Conservation (phyloP, 2,329 filamentous ascomycete genomes). For the Arthrobotrys sinensis region DNA sequence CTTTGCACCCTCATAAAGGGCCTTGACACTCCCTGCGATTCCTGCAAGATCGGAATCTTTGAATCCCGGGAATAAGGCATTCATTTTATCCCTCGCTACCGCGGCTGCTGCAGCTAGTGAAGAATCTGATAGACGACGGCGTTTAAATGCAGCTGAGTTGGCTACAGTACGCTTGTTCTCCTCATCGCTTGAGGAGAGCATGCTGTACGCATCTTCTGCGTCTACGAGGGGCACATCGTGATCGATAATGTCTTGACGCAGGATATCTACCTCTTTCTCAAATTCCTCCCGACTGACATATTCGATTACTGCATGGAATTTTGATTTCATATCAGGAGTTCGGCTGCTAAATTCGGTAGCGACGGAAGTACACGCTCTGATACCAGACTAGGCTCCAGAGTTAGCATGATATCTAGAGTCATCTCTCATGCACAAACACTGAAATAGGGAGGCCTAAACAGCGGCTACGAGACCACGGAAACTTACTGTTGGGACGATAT, state of each 20-base stretch:
- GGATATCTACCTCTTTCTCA: slow-evolving; percentile 42
- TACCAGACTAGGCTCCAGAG: slow-evolving; percentile 29
- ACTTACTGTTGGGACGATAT: slow-evolving; percentile 49
- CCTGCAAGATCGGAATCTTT: not conserved
- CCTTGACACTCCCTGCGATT: not conserved
- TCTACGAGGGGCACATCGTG: slow-evolving; percentile 2
- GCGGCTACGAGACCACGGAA: too few relatives aligned
- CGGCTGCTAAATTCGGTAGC: slow-evolving; percentile 48
- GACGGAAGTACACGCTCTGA: slow-evolving; percentile 48
- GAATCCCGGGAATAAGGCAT: slow-evolving; percentile 41
- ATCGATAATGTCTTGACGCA: slow-evolving; percentile 30
- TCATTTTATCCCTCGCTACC: slow-evolving; percentile 43
- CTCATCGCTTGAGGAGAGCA: slow-evolving; percentile 26
- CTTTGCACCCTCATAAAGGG: slow-evolving; percentile 15
- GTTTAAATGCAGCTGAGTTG: slow-evolving; percentile 26
- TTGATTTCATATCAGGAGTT: slow-evolving; percentile 20
- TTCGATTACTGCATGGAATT: slow-evolving; percentile 40
- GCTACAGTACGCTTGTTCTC: not conserved
- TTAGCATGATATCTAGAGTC: too few relatives aligned
- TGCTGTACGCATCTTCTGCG: not conserved
- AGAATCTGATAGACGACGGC: slow-evolving; percentile 41
- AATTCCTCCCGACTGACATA: slow-evolving; percentile 43
- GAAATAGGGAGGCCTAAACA: too few relatives aligned
- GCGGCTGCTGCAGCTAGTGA: not conserved
- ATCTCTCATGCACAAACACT: too few relatives aligned